A percentile compares a stretch with the other conserved stretches of the same genome.
Conservation (phyloP, 345 rosid species). For the Excoecaria cochinchinensis region DNA sequence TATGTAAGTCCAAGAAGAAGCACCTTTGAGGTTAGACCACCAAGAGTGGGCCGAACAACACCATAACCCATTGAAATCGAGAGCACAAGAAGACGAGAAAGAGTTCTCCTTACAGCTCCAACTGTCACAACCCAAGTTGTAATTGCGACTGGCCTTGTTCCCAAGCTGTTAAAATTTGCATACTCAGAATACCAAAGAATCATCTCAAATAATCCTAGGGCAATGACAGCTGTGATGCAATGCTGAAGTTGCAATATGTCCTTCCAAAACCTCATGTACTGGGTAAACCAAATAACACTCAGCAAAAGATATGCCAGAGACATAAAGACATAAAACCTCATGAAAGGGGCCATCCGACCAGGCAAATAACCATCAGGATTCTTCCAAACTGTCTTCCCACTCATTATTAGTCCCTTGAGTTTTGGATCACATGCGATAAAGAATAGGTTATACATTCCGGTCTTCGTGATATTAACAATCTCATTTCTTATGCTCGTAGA, state of each 20-base stretch:
- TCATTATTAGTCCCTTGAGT: conserved; percentile 71
- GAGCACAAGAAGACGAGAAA: conserved; percentile 75
- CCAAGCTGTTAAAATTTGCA: conserved; percentile 70
- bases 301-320: conserved; percentile 68
- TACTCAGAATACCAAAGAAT: conserved; percentile 84
- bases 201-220: conserved; percentile 90
- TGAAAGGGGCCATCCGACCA: conserved; percentile 94
- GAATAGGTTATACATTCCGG: conserved; percentile 93
- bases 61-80: conserved; percentile 96
- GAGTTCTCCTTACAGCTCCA: conserved; percentile 76
- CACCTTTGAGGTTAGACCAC: conserved; percentile 95
- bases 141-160: conserved; percentile 72
- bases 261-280: conserved; percentile 71
- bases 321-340: conserved; percentile 77
- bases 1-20: conserved; percentile 82
- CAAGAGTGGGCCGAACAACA: conserved; percentile 94
- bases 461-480: conserved; percentile 50
- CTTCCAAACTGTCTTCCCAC: conserved; percentile 94
- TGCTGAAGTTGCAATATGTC: conserved; percentile 93
- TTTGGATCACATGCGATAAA: conserved; percentile 85
- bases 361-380: conserved; percentile 91
- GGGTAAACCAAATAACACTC: conserved; percentile 69
- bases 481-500: conserved; percentile 43
- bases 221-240: conserved; percentile 71
- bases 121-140: conserved; percentile 90